Evolutionary conservation across 306 rosid species (phyloP), one percentile per base, ranked within the genome.

Genomic region (Vigna unguiculata): DNA sequence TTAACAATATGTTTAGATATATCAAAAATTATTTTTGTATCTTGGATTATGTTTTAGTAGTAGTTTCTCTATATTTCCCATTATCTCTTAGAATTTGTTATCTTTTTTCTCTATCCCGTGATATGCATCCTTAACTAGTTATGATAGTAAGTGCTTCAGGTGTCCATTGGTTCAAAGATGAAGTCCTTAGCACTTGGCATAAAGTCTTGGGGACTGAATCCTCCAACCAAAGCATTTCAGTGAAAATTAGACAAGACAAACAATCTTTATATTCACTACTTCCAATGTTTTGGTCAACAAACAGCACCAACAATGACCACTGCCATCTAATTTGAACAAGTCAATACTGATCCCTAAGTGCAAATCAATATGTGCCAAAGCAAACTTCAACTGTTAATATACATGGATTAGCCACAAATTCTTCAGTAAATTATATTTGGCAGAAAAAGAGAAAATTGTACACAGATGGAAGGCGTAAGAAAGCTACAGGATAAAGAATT

Each of bases 401-500:
- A 54, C 15, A 60, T 62, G 60, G 52, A 74, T 20, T 53, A 69
- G 60, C 75, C 25, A 43, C 30, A 54, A 30, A 40, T 60, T 58
- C 32, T 59, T 63, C 24, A 49, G 19, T 70, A 64, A 7, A 69
- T n/a, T 41, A 74, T 75, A 57, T 25, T 41, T 22, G 8, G 30
- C 6, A 19, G 19, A 46, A 72, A 16, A 8, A 40, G 22, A 21
- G 63, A 57, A 58, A 24, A 24, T 14, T 58, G 75, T 17, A 52
- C 38, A 45, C 16, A 3, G 70, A 80, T 30, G 47, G 75, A 80
- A 65, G 24, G 7, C 69, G 12, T 32, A 65, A 21, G 53, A 73
- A 72, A 32, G 45, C 83, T 15, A 41, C 25, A 54, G 19, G 40
- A 64, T 45, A 51, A 25, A 66, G 9, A 55, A 53, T 63, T 16